Base-by-base conservation (phyloP, 768 basidiomycete species). In the Calocybe cyanea region DNA sequence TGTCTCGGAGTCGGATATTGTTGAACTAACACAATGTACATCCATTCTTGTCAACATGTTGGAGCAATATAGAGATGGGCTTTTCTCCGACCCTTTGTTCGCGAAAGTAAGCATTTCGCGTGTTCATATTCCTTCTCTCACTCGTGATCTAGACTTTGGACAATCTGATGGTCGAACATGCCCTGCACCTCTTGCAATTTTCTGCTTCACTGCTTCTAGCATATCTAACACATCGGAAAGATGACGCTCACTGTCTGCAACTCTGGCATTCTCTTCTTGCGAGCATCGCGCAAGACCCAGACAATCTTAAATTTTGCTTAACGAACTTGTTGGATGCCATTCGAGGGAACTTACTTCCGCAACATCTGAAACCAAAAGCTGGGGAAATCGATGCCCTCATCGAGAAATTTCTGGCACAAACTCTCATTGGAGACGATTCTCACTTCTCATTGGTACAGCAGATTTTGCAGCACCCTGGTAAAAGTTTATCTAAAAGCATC, bases 181-280 rank as follows among this genome's bases (percentile, higher is more conserved):
- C 73, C 1, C 60, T 65, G 38, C 55, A 53, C 2, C 60, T 83
- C 14, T 53, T 82, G 43, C 57, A 47, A 4, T 49, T 61, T 1
- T 72, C 72, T 1, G 72, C 76, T 0, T 40, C 64, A 1, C 63
- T 83, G 0, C 59, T 85, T 4, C 60, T 78, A 2, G 63, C 71
- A 0, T 87, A 86, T 51, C 65, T 88, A 18, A 49, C 62, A 7
- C 60, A 75, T 50, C 68, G 78, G 4, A 63, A 69, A 15, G 51
- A 62, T 8, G 58, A 70, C n/a, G 36, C 32, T 2, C 62, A 52
- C 5, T 59, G 65, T 18, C 45, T 60, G 19, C 35, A 49, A 2
- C 59, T 79, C 8, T 86, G 80, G 80, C 69, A 70, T 36, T 55
- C 62, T 2, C 61, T 85, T 14, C 68, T 88, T 1, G 57, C 59